Evolutionary conservation across 2,329 filamentous ascomycete species (phyloP).

Genomic region (Verticillium dahliae): DNA sequence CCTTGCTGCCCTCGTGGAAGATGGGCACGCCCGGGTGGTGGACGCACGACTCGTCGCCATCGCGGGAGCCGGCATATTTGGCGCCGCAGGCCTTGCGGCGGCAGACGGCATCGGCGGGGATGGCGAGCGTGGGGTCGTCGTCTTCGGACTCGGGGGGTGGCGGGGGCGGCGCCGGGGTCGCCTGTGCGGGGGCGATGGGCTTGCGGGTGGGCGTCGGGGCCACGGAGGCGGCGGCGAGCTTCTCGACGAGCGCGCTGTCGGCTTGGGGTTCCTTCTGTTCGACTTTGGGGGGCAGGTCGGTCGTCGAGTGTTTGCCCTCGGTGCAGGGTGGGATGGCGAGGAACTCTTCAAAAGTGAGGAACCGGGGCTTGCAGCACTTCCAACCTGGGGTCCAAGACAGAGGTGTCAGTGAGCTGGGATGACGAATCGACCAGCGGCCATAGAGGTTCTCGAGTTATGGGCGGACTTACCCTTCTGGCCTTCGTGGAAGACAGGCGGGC

Average conservation of each 20-base stretch:
- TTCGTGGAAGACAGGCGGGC: conserved; percentile 92
- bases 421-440: conserved; percentile 5
- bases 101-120: conserved; percentile 70
- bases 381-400: conserved; percentile 55
- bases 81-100: conserved; percentile 69
- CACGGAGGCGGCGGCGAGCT: conserved; percentile 34
- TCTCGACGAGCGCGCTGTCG: conserved; percentile 32
- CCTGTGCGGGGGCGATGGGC: conserved; percentile 31
- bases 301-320: conserved; percentile 83
- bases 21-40: conserved; percentile 87
- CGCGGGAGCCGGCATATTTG: conserved; percentile 52
- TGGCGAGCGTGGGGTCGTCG: conserved; percentile 69
- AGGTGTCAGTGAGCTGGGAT: neutral
- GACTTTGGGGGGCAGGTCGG: conserved; percentile 60
- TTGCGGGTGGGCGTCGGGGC: conserved; percentile 31
- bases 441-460: conserved; percentile 4
- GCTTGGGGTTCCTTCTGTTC: conserved; percentile 49
- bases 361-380: conserved; percentile 97
- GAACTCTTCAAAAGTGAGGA: conserved; percentile 98
- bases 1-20: conserved; percentile 98
- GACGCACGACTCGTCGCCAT: conserved; percentile 71
- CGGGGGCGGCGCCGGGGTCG: conserved; percentile 45
- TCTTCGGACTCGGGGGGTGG: conserved; percentile 74
- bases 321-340: conserved; percentile 89
- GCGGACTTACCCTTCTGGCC: conserved; percentile 81